Evolutionary conservation across 169 alveolate genomes (phyloP), one percentile per base, ranked within the genome.

Genomic region (Theileria parva): DNA sequence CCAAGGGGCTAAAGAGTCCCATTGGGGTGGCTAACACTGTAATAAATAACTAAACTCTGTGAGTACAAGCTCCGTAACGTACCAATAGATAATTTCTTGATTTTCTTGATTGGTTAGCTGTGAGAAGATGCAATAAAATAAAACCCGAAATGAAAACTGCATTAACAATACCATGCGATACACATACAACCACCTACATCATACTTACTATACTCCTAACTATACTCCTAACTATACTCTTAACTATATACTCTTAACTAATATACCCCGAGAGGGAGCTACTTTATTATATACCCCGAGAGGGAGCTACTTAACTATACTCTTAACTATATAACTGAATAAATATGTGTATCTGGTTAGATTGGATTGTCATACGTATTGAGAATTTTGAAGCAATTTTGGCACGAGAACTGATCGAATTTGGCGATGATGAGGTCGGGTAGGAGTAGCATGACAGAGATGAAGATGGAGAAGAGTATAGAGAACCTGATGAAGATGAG

Each of bases 81-180:
- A 73, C 80, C 80, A 83, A 51, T 83, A 83, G 55, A 77, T 83
- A 9, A 77, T 74, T 60, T 83, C 89, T 71, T 83, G 89, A 53
- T 37, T 25, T 12, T 64, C 69, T 11, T 73, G 17, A 50, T 71
- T 70, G 8, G 44, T 9, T 19, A 83, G 0, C 4, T 32, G 37
- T 5, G 51, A 9, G 34, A 83, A 13, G 9, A 65, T 11, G 57
- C 23, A 66, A 19, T 64, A 57, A 48, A 75, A 21, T 28, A 83
- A 34, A 13, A 44, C 30, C 32, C 89, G 27, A 27, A 76, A 21
- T 8, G 81, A 66, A 19, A 83, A 27, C 60, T 83, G 89, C n/a
- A 63, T 2, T 17, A 57, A 9, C 30, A 73, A 75, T 23, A 83
- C 69, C 17, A 63, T 19, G 69, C 74, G 79, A 78, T 76, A 73